Percentiles rank a stretch among this genome's conserved stretches.
These are phyloP conservation scores for Schwanniomyces etchellsii DNA, from an alignment of 1,139 yeast species.

Conservation along the genomic window DNA sequence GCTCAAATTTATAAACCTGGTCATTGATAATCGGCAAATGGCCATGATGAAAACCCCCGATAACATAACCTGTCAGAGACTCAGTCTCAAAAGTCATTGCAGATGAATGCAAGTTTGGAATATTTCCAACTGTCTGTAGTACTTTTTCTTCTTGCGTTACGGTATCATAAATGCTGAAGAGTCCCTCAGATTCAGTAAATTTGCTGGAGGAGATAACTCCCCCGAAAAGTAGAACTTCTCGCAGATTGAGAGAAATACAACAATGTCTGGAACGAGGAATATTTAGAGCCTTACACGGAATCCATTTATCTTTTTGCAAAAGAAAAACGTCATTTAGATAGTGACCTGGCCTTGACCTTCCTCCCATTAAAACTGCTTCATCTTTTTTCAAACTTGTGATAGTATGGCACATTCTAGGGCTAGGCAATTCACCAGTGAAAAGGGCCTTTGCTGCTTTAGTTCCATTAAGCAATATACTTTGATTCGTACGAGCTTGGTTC, in stretches of 20 bases:
- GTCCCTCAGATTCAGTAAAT: slow-evolving; percentile 6
- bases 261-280: slow-evolving; percentile 51
- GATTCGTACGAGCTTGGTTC: slow-evolving; percentile 34
- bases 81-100: slow-evolving; percentile 28
- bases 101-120: slow-evolving; percentile 20
- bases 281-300: slow-evolving; percentile 29
- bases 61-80: slow-evolving; percentile 32
- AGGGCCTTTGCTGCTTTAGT: slow-evolving; percentile 9
- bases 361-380: slow-evolving; percentile 51
- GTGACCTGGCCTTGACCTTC: slow-evolving; percentile 58
- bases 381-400: slow-evolving; percentile 27
- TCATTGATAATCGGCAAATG: slow-evolving; percentile 27
- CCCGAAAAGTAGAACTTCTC: slow-evolving; percentile 47
- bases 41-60: slow-evolving; percentile 49
- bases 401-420: slow-evolving; percentile 59
- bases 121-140: slow-evolving; percentile 11
- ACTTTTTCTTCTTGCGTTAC: slow-evolving; percentile 11
- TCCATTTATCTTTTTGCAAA: slow-evolving; percentile 25
- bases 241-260: slow-evolving; percentile 26
- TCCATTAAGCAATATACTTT: slow-evolving; percentile 13
- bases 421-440: slow-evolving; percentile 14
- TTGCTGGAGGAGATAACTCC: slow-evolving; percentile 22
- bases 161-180: slow-evolving; percentile 16
- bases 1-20: slow-evolving; percentile 27
- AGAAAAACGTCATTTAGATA: slow-evolving; percentile 29